A percentile compares a stretch with the other conserved stretches of the same genome.
These are phyloP conservation scores for Xylariaceae sp. DNA, from an alignment of 2,329 filamentous ascomycete species.

Conservation along the genomic window DNA sequence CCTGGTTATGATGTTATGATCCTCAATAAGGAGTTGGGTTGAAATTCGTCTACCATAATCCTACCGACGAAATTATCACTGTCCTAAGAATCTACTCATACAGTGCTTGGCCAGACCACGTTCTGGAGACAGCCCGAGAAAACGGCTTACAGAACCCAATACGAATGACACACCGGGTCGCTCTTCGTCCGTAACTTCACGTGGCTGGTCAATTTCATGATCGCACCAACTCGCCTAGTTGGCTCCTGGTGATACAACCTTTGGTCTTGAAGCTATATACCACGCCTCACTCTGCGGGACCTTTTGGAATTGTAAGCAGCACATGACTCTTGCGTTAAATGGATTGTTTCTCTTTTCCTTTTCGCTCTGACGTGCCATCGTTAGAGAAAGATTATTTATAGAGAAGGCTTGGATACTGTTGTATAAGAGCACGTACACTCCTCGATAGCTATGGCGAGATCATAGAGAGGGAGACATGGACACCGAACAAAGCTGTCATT, in stretches of 20 bases:
- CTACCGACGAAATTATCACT: too few relatives aligned
- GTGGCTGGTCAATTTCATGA: neutral
- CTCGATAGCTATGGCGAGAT: neutral
- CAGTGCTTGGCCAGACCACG: too few relatives aligned
- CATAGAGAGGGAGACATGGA: neutral
- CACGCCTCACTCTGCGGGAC: neutral
- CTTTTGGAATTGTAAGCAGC: neutral
- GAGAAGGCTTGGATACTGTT: neutral
- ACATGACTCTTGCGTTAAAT: conserved; percentile 4
- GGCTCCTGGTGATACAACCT: neutral
- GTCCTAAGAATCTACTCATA: too few relatives aligned
- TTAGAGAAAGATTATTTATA: neutral
- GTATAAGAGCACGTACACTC: conserved; percentile 1
- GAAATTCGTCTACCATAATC: too few relatives aligned
- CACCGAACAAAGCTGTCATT: neutral
- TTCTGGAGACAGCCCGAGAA: too few relatives aligned
- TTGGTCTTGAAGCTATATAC: neutral
- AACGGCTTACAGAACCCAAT: too few relatives aligned
- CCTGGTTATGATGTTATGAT: too few relatives aligned
- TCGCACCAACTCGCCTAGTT: neutral
- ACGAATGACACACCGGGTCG: too few relatives aligned
- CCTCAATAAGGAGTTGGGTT: too few relatives aligned
- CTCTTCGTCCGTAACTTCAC: too few relatives aligned
- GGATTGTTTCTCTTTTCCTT: neutral
- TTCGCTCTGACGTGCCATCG: neutral